Percentiles rank a stretch among this genome's conserved stretches.
These are phyloP conservation scores for Geotrichum histeridarum DNA, from an alignment of 1,139 yeast genomes.

Conservation along the genomic window DNA sequence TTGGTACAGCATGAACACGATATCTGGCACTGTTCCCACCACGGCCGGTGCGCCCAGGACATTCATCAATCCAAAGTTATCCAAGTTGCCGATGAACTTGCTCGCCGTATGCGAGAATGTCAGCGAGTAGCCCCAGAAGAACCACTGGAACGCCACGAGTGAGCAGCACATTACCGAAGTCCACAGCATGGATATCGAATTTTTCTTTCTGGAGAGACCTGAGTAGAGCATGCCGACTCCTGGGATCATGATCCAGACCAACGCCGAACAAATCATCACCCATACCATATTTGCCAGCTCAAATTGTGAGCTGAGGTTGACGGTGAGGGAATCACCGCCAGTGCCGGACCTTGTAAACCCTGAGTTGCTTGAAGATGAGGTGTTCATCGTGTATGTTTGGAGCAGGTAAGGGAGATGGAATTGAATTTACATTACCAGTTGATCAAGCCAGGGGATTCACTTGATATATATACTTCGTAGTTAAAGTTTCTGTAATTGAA, in stretches of 20 bases:
- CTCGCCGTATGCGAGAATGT: slow-evolving; percentile 72
- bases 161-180: slow-evolving; percentile 88
- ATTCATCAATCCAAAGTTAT: slow-evolving; percentile 70
- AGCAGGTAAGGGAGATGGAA: too few species aligned
- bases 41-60: slow-evolving; percentile 75
- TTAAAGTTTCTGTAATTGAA: too few species aligned
- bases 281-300: slow-evolving; percentile 75
- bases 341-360: slow-evolving; percentile 22
- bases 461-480: too few species aligned
- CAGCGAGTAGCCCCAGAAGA: slow-evolving; percentile 93
- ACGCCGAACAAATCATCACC: slow-evolving; percentile 68
- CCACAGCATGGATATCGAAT: slow-evolving; percentile 88
- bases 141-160: slow-evolving; percentile 86
- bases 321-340: slow-evolving; percentile 74
- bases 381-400: too few species aligned
- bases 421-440: too few species aligned
- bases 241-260: slow-evolving; percentile 93
- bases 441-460: too few species aligned
- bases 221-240: slow-evolving; percentile 89
- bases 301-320: slow-evolving; percentile 66
- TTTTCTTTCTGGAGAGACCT: slow-evolving; percentile 87
- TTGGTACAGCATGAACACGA: slow-evolving; percentile 82
- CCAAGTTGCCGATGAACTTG: slow-evolving; percentile 69
- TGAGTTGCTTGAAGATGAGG: not conserved
- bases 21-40: slow-evolving; percentile 70